Base-by-base conservation (phyloP, 108 stramenopile species). In the Nannochloropsis gaditana region DNA sequence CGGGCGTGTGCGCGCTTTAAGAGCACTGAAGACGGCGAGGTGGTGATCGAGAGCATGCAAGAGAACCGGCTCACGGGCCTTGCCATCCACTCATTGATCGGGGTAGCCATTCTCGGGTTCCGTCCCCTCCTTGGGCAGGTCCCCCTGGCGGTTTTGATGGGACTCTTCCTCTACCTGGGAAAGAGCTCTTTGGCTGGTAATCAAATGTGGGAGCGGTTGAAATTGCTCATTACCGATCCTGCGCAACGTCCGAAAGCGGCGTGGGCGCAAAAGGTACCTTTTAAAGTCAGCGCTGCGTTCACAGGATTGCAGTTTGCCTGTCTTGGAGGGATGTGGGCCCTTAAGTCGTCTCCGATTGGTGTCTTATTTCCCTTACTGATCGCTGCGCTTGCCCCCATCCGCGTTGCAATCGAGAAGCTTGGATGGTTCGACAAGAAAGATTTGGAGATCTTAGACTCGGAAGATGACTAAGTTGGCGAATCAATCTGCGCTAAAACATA, bases 81-180 rank as follows among this genome's bases (percentile, higher is more conserved):
- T 21, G 88, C 92, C 11, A 93, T 94, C 79, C 94, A 94, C 84
- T 59, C 91, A 42, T 87, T 94, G 45, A 95, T 95, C 83, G 94
- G 92, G 21, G 84, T 87, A 1, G 93, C 93, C 59, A 91, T 94
- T 21, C 84, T 95, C n/a, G 90, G 93, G 81, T 84, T 87, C 82
- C 89, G 95, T n/a, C 80, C 90, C n/a, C 81, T 92, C n/a, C 87
- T 94, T 79, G 92, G 93, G 8, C 80, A 83, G 86, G 87, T 90
- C 45, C 93, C 93, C 17, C 87, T 92, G 45, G 91, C 95, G 19
- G 95, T 94, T 41, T 85, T 94, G 41, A 93, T 92, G 89, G 96
- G 96, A 41, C 82, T 96, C 42, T 95, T 96, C 87, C 80, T 96
- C 80, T 96, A 94, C 90, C 84, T 96, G 41, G 95, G 96, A 73